Percentiles rank a stretch among this genome's conserved stretches.
These are phyloP conservation scores for Mycena alexandri DNA, from an alignment of 768 basidiomycete species.

Conservation along the genomic window DNA sequence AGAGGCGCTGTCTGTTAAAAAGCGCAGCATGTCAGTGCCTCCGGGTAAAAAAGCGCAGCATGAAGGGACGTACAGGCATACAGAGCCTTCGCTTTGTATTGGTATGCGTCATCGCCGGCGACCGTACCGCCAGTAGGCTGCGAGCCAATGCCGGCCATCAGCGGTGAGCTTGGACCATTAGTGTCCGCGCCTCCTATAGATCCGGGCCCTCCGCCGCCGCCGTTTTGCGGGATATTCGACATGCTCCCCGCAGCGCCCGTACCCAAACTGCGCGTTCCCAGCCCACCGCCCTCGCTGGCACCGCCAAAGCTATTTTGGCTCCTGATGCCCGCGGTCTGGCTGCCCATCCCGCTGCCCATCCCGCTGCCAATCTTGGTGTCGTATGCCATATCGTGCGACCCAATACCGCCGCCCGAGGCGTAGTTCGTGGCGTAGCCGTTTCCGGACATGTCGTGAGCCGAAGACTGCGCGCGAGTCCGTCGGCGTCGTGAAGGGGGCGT, in stretches of 20 bases:
- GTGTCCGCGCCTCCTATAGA: constrained; percentile 60
- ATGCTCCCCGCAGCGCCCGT: constrained; percentile 63
- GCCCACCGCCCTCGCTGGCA: constrained; percentile 39
- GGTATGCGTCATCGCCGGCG: constrained; percentile 50
- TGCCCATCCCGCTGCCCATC: constrained; percentile 58
- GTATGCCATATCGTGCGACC: constrained; percentile 72
- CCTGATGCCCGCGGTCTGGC: constrained; percentile 50
- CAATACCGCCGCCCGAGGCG: constrained; percentile 76
- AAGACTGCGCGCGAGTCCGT: constrained; percentile 72
- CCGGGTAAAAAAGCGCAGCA: constrained; percentile 30
- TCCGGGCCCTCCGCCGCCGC: constrained; percentile 36
- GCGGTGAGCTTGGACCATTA: constrained; percentile 70
- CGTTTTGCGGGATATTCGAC: constrained; percentile 62
- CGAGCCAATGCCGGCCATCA: constrained; percentile 76
- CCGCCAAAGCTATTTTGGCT: constrained; percentile 69
- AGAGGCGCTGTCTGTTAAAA: constrained; percentile 84
- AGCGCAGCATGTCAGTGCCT: constrained; percentile 27
- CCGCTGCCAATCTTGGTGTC: constrained; percentile 73
- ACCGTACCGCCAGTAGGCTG: constrained; percentile 53
- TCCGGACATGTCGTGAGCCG: constrained; percentile 73
- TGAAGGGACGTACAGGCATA: constrained; percentile 80
- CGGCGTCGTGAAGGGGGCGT: constrained; percentile 85
- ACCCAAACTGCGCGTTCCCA: constrained; percentile 50
- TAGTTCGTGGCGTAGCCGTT: constrained; percentile 78
- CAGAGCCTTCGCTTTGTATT: constrained; percentile 88